Evolutionary conservation across 768 basidiomycete genomes (phyloP).

Genomic region (Mrakia blollopis): DNA sequence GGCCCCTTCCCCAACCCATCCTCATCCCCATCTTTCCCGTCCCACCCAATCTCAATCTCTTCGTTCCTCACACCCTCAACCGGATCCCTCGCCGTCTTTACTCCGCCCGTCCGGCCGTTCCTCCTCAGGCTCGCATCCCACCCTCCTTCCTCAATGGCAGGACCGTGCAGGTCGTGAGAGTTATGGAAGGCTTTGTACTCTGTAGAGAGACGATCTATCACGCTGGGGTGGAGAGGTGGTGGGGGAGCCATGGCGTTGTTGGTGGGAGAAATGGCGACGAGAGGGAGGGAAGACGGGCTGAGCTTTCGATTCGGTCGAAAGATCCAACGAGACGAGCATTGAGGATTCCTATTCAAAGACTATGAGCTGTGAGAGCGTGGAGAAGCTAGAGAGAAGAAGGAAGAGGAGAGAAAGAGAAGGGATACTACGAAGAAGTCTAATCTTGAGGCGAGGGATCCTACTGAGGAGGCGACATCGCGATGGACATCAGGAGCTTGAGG

Average conservation of each 20-base stretch:
- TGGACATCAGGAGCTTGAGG: slow-evolving; percentile 31
- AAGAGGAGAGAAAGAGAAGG: not conserved
- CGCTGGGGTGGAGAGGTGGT: not conserved
- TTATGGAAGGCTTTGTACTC: not conserved
- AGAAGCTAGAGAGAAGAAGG: not conserved
- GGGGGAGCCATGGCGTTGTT: too few relatives aligned
- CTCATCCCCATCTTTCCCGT: not conserved
- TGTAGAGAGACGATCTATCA: not conserved
- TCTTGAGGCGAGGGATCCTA: not conserved
- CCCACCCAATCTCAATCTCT: not conserved
- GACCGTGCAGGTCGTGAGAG: not conserved
- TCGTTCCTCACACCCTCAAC: not conserved
- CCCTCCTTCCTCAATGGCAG: not conserved
- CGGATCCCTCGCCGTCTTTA: slow-evolving; percentile 3
- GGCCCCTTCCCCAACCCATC: not conserved
- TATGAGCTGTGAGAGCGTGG: not conserved
- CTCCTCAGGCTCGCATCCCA: slow-evolving; percentile 1
- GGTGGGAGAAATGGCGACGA: not conserved
- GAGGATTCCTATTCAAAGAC: not conserved
- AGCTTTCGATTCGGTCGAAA: not conserved
- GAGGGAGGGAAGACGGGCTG: not conserved
- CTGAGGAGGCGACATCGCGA: slow-evolving; percentile 27
- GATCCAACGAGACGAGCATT: not conserved
- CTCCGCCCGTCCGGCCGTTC: not conserved
- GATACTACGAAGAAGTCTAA: not conserved